Evolutionary conservation across 1,139 yeast genomes (phyloP), one percentile per base, ranked within the genome.

Genomic region (Hemisphaericaspora subhashii): DNA sequence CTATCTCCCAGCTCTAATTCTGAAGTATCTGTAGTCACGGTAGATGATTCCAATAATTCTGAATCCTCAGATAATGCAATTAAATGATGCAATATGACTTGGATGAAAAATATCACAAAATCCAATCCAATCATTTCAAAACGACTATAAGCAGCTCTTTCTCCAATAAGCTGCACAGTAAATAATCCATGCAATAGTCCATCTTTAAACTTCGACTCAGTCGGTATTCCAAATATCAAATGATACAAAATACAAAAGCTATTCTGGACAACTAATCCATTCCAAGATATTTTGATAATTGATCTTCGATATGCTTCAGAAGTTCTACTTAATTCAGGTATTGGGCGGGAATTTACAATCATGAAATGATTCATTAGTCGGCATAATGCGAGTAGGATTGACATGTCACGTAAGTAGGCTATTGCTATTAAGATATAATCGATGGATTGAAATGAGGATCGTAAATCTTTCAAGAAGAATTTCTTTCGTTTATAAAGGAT

Each of bases 121-220:
- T 72, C 77, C 20, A 57, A 53, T 3, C 47, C 8, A 7, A 70
- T 20, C 32, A 70, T 46, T 39, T 61, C 68, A 4, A 58, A 25
- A 24, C 55, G 35, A 5, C 58, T 51, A 20, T 29, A 52, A 1
- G 74, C 67, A 10, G 55, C 40, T 30, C 64, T 45, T 41, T 72
- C 77, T 0, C 77, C 77, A 13, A 71, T 67, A 42, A 71, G 70
- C 43, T 68, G 71, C 4, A 71, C 45, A 1, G 71, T 52, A 33
- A 66, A 31, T 2, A 71, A 62, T 0, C 76, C 76, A 41, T 67
- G 60, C 11, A 66, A 51, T 34, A 47, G 55, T 2, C 50, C 50
- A 17, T 54, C 60, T n/a, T 23, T 22, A 11, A 48, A 34, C 6
- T 46, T 46, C 21, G 54, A 40, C n/a, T 38, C 38, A 4, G 35